Conservation (phyloP, 2,329 filamentous ascomycete genomes). For the Hypoxylon sp. region DNA sequence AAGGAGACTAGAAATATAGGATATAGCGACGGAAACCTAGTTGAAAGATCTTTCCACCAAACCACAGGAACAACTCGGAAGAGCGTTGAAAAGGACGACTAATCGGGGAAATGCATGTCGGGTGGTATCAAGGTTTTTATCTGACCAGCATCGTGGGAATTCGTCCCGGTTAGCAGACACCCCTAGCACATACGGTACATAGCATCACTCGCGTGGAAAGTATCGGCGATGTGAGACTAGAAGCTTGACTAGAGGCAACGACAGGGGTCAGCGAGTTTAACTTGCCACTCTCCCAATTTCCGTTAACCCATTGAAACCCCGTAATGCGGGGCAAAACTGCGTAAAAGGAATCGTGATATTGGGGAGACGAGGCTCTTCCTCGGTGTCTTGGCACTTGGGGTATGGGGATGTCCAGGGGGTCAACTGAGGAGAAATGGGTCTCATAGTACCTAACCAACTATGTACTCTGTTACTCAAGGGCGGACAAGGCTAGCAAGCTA, state of each 20-base stretch:
- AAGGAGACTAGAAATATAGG: slow-evolving; percentile 9
- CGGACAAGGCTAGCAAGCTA: slow-evolving; percentile 14
- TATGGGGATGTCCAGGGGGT: slow-evolving; percentile 32
- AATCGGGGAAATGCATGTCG: slow-evolving; percentile 5
- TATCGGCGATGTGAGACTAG: slow-evolving; percentile 36
- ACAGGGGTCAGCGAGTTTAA: slow-evolving; percentile 17
- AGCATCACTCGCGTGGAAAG: slow-evolving; percentile 9
- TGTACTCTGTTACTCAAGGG: slow-evolving; percentile 1
- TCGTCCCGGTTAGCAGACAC: slow-evolving; percentile 18
- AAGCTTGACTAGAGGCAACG: slow-evolving; percentile 35
- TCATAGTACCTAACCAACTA: slow-evolving; percentile 7
- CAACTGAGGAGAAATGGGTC: slow-evolving; percentile 27
- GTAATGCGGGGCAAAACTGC: slow-evolving; percentile 37
- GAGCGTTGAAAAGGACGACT: slow-evolving; percentile 1
- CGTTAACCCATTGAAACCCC: slow-evolving; percentile 33
- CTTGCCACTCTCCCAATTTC: slow-evolving; percentile 39
- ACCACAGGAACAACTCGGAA: neutral
- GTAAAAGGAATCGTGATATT: slow-evolving; percentile 30
- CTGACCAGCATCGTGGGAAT: slow-evolving; percentile 24
- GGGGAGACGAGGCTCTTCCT: slow-evolving; percentile 48
- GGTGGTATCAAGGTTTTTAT: slow-evolving; percentile 39
- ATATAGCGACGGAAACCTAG: slow-evolving; percentile 6
- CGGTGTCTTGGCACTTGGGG: slow-evolving; percentile 50
- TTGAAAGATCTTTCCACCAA: slow-evolving; percentile 10
- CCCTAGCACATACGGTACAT: neutral